A percentile compares a stretch with the other conserved stretches of the same genome.
Conservation (phyloP, 225 moss, liverwort and hornwort species). For the Pseudisothecium myosuroides region DNA sequence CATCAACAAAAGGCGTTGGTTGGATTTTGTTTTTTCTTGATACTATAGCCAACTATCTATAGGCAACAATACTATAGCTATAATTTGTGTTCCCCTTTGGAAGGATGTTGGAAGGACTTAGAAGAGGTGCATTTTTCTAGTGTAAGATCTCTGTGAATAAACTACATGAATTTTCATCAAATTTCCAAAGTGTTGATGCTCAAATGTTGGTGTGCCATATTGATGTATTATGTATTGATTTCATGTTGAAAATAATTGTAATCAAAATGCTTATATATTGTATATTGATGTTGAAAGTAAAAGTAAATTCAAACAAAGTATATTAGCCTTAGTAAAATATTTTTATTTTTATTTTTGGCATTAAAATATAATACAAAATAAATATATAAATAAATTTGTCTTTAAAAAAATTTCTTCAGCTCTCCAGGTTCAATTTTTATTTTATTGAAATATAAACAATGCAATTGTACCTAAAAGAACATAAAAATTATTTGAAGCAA, state of each 20-base stretch:
- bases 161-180: neutral
- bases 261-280: neutral
- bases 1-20: neutral
- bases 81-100: neutral
- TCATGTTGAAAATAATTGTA: neutral
- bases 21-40: neutral
- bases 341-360: neutral
- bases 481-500: neutral
- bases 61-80: fast-evolving
- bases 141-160: fast-evolving
- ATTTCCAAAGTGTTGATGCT: neutral
- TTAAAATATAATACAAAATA: neutral
- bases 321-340: neutral
- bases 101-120: fast-evolving
- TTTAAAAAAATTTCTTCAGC: neutral
- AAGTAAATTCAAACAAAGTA: neutral
- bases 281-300: neutral
- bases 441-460: neutral
- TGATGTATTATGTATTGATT: neutral
- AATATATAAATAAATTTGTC: neutral
- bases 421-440: neutral
- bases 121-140: neutral
- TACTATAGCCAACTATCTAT: fast-evolving
- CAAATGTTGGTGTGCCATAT: neutral
- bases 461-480: fast-evolving